phyloP scores from a whole-genome alignment of 2,329 filamentous ascomycete genomes.

The Fusarium sp. region DNA sequence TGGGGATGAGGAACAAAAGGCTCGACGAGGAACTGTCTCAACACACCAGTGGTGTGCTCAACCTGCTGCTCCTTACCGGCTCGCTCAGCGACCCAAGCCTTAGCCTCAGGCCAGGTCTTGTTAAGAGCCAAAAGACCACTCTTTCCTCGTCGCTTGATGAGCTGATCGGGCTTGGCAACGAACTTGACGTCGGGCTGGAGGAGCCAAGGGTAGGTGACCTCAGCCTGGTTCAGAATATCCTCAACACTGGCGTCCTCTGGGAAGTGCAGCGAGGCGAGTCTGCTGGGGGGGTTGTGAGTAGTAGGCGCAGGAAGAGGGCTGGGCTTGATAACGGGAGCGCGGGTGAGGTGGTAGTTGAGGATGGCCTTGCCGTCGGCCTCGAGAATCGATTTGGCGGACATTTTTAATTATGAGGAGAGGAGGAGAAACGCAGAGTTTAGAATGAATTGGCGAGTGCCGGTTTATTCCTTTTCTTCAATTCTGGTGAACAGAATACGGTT shows the following conservation, averaged over 20 bases:
- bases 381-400: slow-evolving; percentile 86
- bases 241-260: slow-evolving; percentile 85
- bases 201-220: slow-evolving; percentile 97
- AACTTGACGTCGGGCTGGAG: slow-evolving; percentile 86
- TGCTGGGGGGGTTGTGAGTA: slow-evolving; percentile 92
- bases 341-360: slow-evolving; percentile 99
- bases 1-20: slow-evolving; percentile 96
- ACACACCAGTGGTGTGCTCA: slow-evolving; percentile 86
- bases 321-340: slow-evolving; percentile 96
- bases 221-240: slow-evolving; percentile 91
- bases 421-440: slow-evolving; percentile 32
- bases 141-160: slow-evolving; percentile 99
- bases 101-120: slow-evolving; percentile 95
- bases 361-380: slow-evolving; percentile 99
- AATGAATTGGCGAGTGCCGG: slow-evolving; percentile 41
- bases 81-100: slow-evolving; percentile 91
- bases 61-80: slow-evolving; percentile 94
- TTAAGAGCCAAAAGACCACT: slow-evolving; percentile 95
- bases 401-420: slow-evolving; percentile 46
- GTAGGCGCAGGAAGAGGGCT: slow-evolving; percentile 85
- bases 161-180: slow-evolving; percentile 98
- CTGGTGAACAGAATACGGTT: slow-evolving; percentile 26
- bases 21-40: slow-evolving; percentile 97
- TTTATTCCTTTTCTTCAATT: slow-evolving; percentile 41
- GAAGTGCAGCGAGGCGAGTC: slow-evolving; percentile 93